Conservation (phyloP, 257 asterid species). For the Schizonepeta tenuifolia region DNA sequence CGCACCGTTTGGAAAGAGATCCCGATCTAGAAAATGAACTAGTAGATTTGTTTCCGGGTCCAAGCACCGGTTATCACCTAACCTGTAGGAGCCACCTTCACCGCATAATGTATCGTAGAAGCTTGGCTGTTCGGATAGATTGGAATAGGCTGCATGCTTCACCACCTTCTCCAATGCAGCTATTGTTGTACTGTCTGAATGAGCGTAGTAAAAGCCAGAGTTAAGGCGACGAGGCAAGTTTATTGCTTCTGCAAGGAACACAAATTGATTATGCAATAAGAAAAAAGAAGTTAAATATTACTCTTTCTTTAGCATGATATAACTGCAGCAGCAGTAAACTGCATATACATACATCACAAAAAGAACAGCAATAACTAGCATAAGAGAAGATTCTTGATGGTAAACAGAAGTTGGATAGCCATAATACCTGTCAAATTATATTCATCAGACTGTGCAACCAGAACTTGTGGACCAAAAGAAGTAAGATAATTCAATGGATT, state of each 20-base stretch:
- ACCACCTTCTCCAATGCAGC: conserved; percentile 81
- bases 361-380: neutral
- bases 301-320: neutral
- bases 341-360: neutral
- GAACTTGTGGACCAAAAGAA: conserved; percentile 77
- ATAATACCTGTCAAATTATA: conserved; percentile 63
- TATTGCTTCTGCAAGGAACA: conserved; percentile 68
- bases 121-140: conserved; percentile 93
- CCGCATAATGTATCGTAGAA: conserved; percentile 90
- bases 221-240: conserved; percentile 93
- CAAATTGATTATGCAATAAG: neutral
- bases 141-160: conserved; percentile 72
- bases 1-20: conserved; percentile 92
- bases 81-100: conserved; percentile 67
- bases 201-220: conserved; percentile 89
- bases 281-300: neutral
- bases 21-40: conserved; percentile 76
- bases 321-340: conserved; percentile 1
- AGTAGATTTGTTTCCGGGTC: conserved; percentile 70
- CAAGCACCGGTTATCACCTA: conserved; percentile 68
- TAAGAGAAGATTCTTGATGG: no score
- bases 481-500: conserved; percentile 75
- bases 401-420: conserved; percentile 18
- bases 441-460: conserved; percentile 92
- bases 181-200: conserved; percentile 67